A percentile compares a stretch with the other conserved stretches of the same genome.
Evolutionary conservation across 345 rosid genomes (phyloP).

Genomic region (Acer yangbiense): DNA sequence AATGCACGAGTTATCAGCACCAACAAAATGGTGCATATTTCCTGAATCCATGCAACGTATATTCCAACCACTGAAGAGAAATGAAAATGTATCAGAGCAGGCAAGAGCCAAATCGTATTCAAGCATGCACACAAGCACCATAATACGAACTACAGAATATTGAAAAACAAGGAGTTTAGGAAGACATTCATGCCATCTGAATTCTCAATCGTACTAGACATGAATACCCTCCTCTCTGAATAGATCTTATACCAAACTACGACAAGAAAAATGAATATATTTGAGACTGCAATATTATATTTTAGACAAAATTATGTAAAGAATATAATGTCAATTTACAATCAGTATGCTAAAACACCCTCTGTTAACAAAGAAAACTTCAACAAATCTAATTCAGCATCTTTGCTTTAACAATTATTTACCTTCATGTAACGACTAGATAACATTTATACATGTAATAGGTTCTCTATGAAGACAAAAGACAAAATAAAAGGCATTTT

Average conservation of each 20-base stretch:
- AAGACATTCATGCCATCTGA: constrained; percentile 1
- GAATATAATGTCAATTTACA: background rate
- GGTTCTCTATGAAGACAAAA: background rate
- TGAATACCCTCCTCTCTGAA: background rate
- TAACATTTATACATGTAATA: background rate
- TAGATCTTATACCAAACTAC: background rate
- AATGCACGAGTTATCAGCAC: constrained; percentile 95
- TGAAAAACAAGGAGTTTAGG: background rate
- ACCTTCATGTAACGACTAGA: background rate
- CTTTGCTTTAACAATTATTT: background rate
- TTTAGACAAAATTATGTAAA: background rate
- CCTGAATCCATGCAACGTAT: constrained; percentile 98
- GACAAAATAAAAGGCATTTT: background rate
- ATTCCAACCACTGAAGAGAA: constrained; percentile 84
- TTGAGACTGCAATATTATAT: background rate
- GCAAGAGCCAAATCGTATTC: background rate
- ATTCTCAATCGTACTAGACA: background rate
- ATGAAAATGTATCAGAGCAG: constrained; percentile 9
- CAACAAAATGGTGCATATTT: constrained; percentile 94
- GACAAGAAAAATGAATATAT: background rate
- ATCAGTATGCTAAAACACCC: background rate
- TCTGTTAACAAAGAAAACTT: background rate
- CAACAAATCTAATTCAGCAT: constrained; percentile 1
- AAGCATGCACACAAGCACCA: constrained; percentile 1
- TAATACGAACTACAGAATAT: background rate